These are phyloP conservation scores for Talaromyces albobiverticillius DNA, from an alignment of 2,329 filamentous ascomycete genomes.

Conservation along the genomic window DNA sequence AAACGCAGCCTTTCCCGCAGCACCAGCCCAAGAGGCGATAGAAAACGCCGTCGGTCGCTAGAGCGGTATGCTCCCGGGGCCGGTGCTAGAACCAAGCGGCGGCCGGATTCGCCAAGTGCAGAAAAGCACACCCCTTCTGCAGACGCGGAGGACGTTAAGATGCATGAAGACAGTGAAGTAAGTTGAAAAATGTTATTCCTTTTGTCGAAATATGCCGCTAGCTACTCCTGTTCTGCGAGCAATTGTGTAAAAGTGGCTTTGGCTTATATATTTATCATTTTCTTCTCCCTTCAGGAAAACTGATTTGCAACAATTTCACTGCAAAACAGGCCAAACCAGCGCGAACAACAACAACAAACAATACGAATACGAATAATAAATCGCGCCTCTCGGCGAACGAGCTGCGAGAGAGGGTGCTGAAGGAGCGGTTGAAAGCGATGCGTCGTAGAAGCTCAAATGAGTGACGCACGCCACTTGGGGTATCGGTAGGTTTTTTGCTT, in stretches of 20 bases:
- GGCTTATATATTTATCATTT: constrained; percentile 12
- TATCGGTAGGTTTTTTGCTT: constrained; percentile 12
- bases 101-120: constrained; percentile 39
- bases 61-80: constrained; percentile 44
- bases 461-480: background rate
- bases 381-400: constrained; percentile 29
- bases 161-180: constrained; percentile 16
- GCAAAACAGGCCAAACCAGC: constrained; percentile 15
- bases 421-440: constrained; percentile 36
- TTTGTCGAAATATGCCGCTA: constrained; percentile 15
- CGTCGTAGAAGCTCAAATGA: constrained; percentile 24
- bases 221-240: constrained; percentile 4
- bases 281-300: constrained; percentile 15
- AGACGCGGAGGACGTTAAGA: constrained; percentile 32
- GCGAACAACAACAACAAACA: too few species aligned
- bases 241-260: constrained; percentile 17
- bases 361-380: constrained; percentile 15
- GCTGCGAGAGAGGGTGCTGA: constrained; percentile 36
- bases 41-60: constrained; percentile 44
- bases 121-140: constrained; percentile 42
- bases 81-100: constrained; percentile 41
- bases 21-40: constrained; percentile 30
- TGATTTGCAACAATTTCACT: constrained; percentile 18
- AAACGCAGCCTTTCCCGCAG: constrained; percentile 31
- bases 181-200: constrained; percentile 1